Percentiles rank a stretch among this genome's conserved stretches.
Conservation (phyloP, 176 grass and related monocot species). For the Oryza australiensis region DNA sequence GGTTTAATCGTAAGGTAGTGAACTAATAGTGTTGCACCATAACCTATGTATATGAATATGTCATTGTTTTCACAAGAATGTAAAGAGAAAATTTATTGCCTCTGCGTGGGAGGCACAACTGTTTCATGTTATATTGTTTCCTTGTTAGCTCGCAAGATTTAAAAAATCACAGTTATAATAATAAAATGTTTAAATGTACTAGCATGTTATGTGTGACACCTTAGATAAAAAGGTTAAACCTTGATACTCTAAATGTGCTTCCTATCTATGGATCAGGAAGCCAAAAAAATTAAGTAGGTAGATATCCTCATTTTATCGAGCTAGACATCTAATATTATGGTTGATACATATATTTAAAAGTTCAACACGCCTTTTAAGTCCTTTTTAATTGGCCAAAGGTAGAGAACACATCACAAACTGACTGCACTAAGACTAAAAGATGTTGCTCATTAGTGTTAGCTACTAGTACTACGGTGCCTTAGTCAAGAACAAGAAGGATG, state of each 20-base stretch:
- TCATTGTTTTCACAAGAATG: too few species aligned
- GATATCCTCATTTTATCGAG: too few species aligned
- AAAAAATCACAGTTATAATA: background rate
- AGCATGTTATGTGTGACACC: background rate
- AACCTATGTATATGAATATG: too few species aligned
- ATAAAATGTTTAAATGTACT: background rate
- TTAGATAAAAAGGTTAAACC: background rate
- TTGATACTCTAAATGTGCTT: background rate
- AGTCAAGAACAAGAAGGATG: slow-evolving; percentile 14
- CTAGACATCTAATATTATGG: background rate
- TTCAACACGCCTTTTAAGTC: background rate
- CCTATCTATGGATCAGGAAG: too few species aligned
- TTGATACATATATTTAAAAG: background rate
- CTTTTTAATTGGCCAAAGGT: background rate
- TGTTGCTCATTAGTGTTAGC: background rate
- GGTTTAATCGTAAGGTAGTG: too few species aligned
- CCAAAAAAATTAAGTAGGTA: background rate
- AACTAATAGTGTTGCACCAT: too few species aligned
- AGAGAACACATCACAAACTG: background rate
- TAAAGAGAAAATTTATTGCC: too few species aligned
- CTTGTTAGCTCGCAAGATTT: background rate
- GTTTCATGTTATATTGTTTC: too few species aligned
- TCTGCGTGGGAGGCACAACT: too few species aligned
- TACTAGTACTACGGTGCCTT: background rate
- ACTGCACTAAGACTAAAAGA: background rate